Evolutionary conservation across 2,329 filamentous ascomycete genomes (phyloP).

Genomic region (Tolypocladium album): DNA sequence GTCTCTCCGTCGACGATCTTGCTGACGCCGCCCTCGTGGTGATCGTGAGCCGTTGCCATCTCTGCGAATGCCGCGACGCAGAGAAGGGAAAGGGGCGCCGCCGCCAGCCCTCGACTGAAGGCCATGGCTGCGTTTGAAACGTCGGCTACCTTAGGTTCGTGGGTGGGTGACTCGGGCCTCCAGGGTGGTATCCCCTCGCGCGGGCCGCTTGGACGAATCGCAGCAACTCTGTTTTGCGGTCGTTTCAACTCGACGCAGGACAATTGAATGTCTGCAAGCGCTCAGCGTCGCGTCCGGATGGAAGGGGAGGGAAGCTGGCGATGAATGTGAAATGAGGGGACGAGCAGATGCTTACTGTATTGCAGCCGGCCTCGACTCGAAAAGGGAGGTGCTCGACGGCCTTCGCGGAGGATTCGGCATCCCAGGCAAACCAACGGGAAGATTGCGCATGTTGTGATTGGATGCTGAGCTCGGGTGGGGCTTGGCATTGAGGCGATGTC

Average conservation of each 20-base stretch:
- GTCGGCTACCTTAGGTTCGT: not conserved
- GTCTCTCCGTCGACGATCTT: conserved; percentile 58
- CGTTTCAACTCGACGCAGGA: not conserved
- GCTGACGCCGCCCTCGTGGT: conserved; percentile 30
- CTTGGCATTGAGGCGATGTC: not conserved
- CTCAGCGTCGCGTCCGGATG: not conserved
- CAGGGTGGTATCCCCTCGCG: not conserved
- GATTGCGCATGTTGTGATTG: conserved; percentile 2
- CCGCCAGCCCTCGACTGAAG: conserved; percentile 2
- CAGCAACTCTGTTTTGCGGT: not conserved
- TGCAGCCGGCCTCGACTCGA: too few relatives aligned
- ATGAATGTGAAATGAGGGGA: not conserved
- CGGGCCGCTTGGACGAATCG: not conserved
- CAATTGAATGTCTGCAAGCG: not conserved
- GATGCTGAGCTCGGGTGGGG: not conserved
- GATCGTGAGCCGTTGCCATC: conserved; percentile 32
- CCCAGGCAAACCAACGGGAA: not conserved
- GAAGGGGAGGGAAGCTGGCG: not conserved
- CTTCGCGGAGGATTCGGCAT: not conserved
- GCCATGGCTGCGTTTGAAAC: conserved; percentile 10
- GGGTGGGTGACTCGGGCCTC: not conserved
- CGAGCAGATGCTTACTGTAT: not conserved
- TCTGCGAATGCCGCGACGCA: conserved; percentile 12
- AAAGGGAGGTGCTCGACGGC: not conserved
- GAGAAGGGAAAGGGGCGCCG: conserved; percentile 8